Percentiles rank a stretch among this genome's conserved stretches.
phyloP scores from a whole-genome alignment of 306 rosid genomes.

The Fagus sylvatica region DNA sequence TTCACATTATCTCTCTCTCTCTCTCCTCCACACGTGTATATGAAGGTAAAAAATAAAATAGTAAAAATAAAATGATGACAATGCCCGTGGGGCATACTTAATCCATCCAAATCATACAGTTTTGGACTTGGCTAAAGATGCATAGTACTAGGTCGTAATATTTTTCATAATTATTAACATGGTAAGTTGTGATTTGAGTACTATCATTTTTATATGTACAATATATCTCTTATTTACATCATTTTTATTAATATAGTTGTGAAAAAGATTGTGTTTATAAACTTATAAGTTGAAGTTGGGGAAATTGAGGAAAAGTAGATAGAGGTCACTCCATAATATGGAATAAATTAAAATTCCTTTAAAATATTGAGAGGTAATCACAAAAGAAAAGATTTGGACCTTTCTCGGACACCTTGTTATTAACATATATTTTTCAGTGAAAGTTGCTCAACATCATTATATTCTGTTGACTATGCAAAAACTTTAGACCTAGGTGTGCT shows the following conservation, averaged over 20 bases:
- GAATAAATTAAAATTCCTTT: neutral
- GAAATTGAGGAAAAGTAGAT: slow-evolving; percentile 16
- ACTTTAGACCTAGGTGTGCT: no score
- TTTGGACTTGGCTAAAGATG: slow-evolving; percentile 30
- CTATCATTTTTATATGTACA: no score
- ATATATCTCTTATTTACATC: no score
- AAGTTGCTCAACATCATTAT: no score
- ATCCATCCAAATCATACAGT: slow-evolving; percentile 20
- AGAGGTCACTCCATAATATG: no score
- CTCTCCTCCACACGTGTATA: slow-evolving; percentile 55
- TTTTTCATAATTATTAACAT: no score
- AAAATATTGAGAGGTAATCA: slow-evolving; percentile 20
- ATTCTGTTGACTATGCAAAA: no score
- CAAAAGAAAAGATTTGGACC: slow-evolving; percentile 44
- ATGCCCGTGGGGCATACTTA: slow-evolving; percentile 25
- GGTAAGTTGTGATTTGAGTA: no score
- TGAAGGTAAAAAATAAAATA: slow-evolving; percentile 45
- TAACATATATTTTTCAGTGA: no score
- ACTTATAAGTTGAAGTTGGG: neutral
- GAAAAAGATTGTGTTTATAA: no score
- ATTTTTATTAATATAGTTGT: no score
- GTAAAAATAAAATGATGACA: slow-evolving; percentile 17
- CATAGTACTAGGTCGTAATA: no score
- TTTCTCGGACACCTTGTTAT: slow-evolving; percentile 15
- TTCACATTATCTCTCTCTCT: slow-evolving; percentile 69